Evolutionary conservation across 345 rosid species (phyloP).

Genomic region (Moringa oleifera): DNA sequence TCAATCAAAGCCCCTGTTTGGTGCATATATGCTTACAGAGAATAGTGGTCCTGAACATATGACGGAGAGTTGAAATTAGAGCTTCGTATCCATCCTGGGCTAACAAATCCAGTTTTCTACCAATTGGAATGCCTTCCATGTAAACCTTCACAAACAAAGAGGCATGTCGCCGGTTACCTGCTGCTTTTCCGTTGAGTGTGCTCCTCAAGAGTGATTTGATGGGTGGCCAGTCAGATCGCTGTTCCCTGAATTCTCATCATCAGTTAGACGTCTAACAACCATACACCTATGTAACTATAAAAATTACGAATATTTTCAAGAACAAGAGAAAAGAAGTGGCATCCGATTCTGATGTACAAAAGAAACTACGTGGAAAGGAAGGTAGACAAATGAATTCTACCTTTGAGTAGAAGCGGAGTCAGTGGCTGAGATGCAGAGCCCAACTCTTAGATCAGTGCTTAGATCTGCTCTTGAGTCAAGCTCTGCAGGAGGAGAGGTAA

Average conservation of each 20-base stretch:
- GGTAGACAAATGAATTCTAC: not conserved
- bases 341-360: too few species aligned
- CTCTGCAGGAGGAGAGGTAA: too few species aligned
- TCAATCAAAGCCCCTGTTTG: too few species aligned
- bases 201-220: conserved; percentile 27
- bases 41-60: conserved; percentile 34
- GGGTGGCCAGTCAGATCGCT: conserved; percentile 30
- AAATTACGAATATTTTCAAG: too few species aligned
- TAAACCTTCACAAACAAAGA: conserved; percentile 53
- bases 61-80: conserved; percentile 25
- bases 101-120: conserved; percentile 56
- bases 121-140: conserved; percentile 65
- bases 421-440: conserved; percentile 28
- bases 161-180: not conserved
- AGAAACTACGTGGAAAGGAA: too few species aligned
- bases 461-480: conserved; percentile 11
- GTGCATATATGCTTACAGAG: conserved; percentile 23
- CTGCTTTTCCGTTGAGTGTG: conserved; percentile 12
- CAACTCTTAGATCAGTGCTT: conserved; percentile 31
- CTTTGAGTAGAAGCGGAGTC: conserved; percentile 2
- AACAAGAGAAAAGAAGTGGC: too few species aligned
- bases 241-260: conserved; percentile 8
- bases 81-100: conserved; percentile 35
- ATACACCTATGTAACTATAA: too few species aligned
- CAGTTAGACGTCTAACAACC: too few species aligned